Evolutionary conservation across 306 rosid species (phyloP).

Genomic region (Potentilla sterilis): DNA sequence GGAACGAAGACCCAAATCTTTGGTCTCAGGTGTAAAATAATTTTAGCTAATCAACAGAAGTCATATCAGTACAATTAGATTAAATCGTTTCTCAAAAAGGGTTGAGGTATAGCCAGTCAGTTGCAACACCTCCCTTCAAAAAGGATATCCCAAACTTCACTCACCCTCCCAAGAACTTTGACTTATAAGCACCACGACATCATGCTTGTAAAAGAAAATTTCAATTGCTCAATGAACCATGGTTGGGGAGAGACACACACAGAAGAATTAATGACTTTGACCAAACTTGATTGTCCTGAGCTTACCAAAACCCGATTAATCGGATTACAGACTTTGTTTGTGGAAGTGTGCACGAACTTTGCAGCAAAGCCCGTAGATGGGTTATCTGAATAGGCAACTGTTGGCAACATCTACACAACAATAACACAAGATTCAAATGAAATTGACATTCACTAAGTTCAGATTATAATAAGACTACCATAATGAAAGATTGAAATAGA

Average conservation of each 20-base stretch:
- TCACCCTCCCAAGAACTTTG: background rate
- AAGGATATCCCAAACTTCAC: background rate
- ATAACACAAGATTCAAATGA: conserved; percentile 16
- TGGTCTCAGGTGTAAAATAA: background rate
- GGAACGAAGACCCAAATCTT: background rate
- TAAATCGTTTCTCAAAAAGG: background rate
- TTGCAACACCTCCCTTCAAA: background rate
- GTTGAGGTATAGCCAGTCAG: background rate
- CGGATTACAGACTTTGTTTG: conserved; percentile 90
- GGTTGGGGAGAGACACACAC: background rate
- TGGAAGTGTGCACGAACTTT: conserved; percentile 92
- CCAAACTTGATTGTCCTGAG: conserved; percentile 7
- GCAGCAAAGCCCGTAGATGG: conserved; percentile 95
- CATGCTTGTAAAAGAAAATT: background rate
- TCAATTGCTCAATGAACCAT: background rate
- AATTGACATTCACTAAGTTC: conserved; percentile 20
- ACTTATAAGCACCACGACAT: background rate
- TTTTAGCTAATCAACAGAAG: background rate
- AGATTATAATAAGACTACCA: background rate
- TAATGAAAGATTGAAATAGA: conserved; percentile 1
- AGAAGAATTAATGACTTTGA: background rate
- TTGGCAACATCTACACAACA: conserved; percentile 75
- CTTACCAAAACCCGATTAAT: conserved; percentile 93
- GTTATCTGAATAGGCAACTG: conserved; percentile 87
- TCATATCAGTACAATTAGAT: background rate